These are phyloP conservation scores for Irpex sp. DNA, from an alignment of 1,284 basidiomycete species.

Conservation along the genomic window DNA sequence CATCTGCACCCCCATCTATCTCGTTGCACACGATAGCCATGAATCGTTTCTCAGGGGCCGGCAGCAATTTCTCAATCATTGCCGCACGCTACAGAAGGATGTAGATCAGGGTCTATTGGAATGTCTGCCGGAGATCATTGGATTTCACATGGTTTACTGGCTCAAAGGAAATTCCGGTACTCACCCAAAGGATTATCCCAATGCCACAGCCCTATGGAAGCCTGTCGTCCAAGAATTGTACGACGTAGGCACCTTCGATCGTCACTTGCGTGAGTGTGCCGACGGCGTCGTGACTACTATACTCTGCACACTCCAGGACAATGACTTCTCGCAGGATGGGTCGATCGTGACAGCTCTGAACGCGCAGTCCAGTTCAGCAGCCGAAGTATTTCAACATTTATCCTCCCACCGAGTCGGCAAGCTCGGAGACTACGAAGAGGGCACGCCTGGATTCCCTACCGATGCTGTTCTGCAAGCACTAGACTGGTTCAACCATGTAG, in stretches of 20 bases:
- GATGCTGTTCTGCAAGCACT: constrained; percentile 52
- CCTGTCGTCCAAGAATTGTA: constrained; percentile 26
- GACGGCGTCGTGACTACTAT: constrained; percentile 57
- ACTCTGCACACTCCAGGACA: constrained; percentile 58
- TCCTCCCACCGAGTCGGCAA: constrained; percentile 48
- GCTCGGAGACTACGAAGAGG: constrained; percentile 55
- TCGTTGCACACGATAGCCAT: constrained; percentile 36
- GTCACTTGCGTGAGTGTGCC: constrained; percentile 39
- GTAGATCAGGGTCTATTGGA: constrained; percentile 49
- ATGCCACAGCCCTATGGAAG: constrained; percentile 36
- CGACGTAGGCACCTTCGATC: constrained; percentile 25
- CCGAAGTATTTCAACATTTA: constrained; percentile 44
- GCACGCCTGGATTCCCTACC: constrained; percentile 50
- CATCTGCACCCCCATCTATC: constrained; percentile 58
- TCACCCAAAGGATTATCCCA: constrained; percentile 13
- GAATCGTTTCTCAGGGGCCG: constrained; percentile 36
- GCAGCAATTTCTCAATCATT: constrained; percentile 58
- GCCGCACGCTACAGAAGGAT: constrained; percentile 53
- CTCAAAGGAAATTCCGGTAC: constrained; percentile 29
- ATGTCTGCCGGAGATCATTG: constrained; percentile 74
- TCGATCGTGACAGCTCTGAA: constrained; percentile 45
- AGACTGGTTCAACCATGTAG: constrained; percentile 47
- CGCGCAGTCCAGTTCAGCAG: constrained; percentile 28
- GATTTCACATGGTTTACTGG: constrained; percentile 52
- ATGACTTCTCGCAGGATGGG: constrained; percentile 45